A percentile compares a stretch with the other conserved stretches of the same genome.
These are phyloP conservation scores for Cokeromyces recurvatus DNA, from an alignment of 371 early-diverging fungal species.

Conservation along the genomic window DNA sequence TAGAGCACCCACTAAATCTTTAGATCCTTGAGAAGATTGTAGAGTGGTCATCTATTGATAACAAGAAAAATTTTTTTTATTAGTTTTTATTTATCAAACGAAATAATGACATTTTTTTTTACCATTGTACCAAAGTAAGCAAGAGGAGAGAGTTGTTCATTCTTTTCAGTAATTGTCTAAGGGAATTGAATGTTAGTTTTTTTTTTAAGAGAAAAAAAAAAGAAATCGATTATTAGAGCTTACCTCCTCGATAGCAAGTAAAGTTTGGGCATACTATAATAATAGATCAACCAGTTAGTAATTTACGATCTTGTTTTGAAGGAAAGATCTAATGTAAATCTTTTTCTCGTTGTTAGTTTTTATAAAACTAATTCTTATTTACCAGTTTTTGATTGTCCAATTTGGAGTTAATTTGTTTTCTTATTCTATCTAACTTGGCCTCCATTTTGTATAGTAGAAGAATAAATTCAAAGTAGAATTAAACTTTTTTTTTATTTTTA, in stretches of 20 bases:
- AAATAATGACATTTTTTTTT: no score
- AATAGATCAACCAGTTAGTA: neutral
- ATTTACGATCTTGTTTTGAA: neutral
- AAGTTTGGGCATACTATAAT: constrained; percentile 69
- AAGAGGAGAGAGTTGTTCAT: constrained; percentile 60
- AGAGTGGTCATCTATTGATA: constrained; percentile 65
- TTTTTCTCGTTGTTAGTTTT: neutral
- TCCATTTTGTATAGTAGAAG: constrained; percentile 33
- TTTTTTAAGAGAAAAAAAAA: no score
- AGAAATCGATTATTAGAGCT: neutral
- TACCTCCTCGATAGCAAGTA: constrained; percentile 87
- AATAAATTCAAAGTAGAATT: no score
- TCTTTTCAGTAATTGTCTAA: constrained; percentile 74
- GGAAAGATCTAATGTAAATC: neutral
- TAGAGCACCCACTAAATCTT: constrained; percentile 61
- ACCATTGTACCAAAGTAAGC: constrained; percentile 90
- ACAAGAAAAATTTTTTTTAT: no score
- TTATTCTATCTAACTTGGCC: constrained; percentile 44
- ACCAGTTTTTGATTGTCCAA: constrained; percentile 80
- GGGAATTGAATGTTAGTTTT: neutral
- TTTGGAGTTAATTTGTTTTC: constrained; percentile 71
- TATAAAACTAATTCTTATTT: constrained; percentile 1
- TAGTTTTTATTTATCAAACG: no score
- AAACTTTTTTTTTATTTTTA: no score
- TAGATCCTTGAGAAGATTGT: constrained; percentile 39